phyloP scores from a whole-genome alignment of 2,329 filamentous ascomycete genomes.

The Penicillium crustosum region DNA sequence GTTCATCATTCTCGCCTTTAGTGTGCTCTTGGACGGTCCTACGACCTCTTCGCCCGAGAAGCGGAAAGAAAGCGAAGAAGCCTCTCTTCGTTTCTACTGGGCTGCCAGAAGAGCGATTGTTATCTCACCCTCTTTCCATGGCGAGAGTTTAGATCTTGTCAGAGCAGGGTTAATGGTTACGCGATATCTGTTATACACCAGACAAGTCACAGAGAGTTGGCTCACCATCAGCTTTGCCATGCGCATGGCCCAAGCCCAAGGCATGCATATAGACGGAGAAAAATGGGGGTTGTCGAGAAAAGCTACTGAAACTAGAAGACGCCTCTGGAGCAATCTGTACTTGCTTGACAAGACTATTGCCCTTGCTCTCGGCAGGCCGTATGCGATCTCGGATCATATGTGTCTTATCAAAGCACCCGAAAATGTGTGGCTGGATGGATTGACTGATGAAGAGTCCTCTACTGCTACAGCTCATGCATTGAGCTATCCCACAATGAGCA shows the following conservation, averaged over 20 bases:
- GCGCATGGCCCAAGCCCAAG: slow-evolving; percentile 47
- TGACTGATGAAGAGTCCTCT: slow-evolving; percentile 33
- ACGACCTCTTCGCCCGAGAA: slow-evolving; percentile 33
- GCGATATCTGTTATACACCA: slow-evolving; percentile 42
- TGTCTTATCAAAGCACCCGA: slow-evolving; percentile 40
- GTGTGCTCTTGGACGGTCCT: slow-evolving; percentile 40
- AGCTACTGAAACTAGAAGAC: slow-evolving; percentile 39
- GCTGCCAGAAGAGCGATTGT: slow-evolving; percentile 42
- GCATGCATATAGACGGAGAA: slow-evolving; percentile 47
- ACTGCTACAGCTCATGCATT: slow-evolving; percentile 24
- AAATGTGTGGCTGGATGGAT: slow-evolving; percentile 44
- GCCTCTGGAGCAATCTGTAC: slow-evolving; percentile 45
- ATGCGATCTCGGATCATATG: slow-evolving; percentile 42
- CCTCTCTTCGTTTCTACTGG: slow-evolving; percentile 46
- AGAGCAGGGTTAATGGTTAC: slow-evolving; percentile 42
- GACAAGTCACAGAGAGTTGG: slow-evolving; percentile 43
- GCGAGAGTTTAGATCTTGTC: slow-evolving; percentile 44
- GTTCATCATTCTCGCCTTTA: slow-evolving; percentile 45
- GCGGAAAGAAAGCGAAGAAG: slow-evolving; percentile 40
- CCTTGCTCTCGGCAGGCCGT: slow-evolving; percentile 43
- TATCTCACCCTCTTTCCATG: slow-evolving; percentile 45
- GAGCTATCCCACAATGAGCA: slow-evolving; percentile 36
- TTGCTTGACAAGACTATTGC: slow-evolving; percentile 44
- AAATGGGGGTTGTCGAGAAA: slow-evolving; percentile 40
- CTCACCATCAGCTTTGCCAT: slow-evolving; percentile 46